These are phyloP conservation scores for Cryphonectria parasitica DNA, from an alignment of 2,329 filamentous ascomycete genomes.

Conservation along the genomic window DNA sequence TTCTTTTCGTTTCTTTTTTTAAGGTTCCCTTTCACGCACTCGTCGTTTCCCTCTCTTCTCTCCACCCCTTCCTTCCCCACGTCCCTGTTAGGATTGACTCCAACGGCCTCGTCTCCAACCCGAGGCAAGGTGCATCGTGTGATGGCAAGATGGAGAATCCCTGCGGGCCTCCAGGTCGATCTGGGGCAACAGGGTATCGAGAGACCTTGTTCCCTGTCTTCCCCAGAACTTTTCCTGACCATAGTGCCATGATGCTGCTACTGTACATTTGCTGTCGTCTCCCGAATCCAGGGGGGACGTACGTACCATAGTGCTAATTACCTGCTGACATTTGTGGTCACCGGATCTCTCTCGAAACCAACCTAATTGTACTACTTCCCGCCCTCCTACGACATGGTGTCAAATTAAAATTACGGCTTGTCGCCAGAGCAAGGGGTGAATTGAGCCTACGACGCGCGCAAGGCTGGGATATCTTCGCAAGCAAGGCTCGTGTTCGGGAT, in stretches of 20 bases:
- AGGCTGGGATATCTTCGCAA: not conserved
- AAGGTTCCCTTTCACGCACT: too few species aligned
- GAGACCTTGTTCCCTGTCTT: constrained; percentile 28
- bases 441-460: not conserved
- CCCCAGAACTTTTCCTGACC: constrained; percentile 22
- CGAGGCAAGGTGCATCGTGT: constrained; percentile 22
- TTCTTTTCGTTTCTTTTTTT: not conserved
- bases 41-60: too few species aligned
- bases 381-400: not conserved
- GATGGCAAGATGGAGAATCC: constrained; percentile 18
- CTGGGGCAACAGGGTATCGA: not conserved
- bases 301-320: not conserved
- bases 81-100: not conserved
- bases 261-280: constrained; percentile 15
- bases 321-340: constrained; percentile 20
- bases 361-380: constrained; percentile 4
- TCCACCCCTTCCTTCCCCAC: not conserved
- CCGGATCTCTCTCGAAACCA: constrained; percentile 7
- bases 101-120: constrained; percentile 19
- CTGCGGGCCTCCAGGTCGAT: constrained; percentile 9
- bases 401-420: not conserved
- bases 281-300: not conserved
- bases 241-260: not conserved
- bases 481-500: not conserved
- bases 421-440: not conserved